Conservation (phyloP, 2,329 filamentous ascomycete species). For the Colletotrichum plurivorum region DNA sequence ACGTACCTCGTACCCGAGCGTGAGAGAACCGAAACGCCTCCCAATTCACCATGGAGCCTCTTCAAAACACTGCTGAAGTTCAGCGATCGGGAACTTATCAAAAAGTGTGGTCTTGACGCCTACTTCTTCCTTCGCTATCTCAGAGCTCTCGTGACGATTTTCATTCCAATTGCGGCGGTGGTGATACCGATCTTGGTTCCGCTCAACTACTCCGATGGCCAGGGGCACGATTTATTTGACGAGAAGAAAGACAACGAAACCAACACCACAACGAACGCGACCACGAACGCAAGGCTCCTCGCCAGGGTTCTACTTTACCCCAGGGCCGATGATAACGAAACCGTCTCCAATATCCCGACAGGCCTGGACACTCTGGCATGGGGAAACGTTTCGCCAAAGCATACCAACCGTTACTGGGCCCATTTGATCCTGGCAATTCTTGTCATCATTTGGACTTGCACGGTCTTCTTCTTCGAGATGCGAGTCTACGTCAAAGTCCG, state of each 20-base stretch:
- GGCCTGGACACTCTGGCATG: slow-evolving; percentile 89
- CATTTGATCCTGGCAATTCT: slow-evolving; percentile 85
- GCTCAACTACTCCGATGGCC: slow-evolving; percentile 82
- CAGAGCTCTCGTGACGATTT: slow-evolving; percentile 85
- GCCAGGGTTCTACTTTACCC: slow-evolving; percentile 41
- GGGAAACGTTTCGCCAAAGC: slow-evolving; percentile 81
- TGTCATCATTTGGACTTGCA: slow-evolving; percentile 87
- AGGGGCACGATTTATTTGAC: slow-evolving; percentile 67
- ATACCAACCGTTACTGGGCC: slow-evolving; percentile 83
- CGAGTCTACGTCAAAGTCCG: slow-evolving; percentile 91
- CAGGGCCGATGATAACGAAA: slow-evolving; percentile 47
- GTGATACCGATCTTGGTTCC: slow-evolving; percentile 90
- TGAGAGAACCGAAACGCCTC: slow-evolving; percentile 84
- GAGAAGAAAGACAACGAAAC: slow-evolving; percentile 35
- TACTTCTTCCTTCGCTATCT: slow-evolving; percentile 97
- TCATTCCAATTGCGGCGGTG: slow-evolving; percentile 83
- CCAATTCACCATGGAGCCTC: slow-evolving; percentile 66
- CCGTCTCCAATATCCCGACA: slow-evolving; percentile 49
- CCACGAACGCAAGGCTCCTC: slow-evolving; percentile 28
- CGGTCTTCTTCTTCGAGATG: slow-evolving; percentile 88
- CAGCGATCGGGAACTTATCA: slow-evolving; percentile 85
- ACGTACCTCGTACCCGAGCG: slow-evolving; percentile 89
- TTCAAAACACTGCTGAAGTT: slow-evolving; percentile 75
- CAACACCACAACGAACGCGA: slow-evolving; percentile 1
- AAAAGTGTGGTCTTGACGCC: slow-evolving; percentile 95